Evolutionary conservation across 2,329 filamentous ascomycete genomes (phyloP), one percentile per base, ranked within the genome.

Genomic region (Elsinoe perseae): DNA sequence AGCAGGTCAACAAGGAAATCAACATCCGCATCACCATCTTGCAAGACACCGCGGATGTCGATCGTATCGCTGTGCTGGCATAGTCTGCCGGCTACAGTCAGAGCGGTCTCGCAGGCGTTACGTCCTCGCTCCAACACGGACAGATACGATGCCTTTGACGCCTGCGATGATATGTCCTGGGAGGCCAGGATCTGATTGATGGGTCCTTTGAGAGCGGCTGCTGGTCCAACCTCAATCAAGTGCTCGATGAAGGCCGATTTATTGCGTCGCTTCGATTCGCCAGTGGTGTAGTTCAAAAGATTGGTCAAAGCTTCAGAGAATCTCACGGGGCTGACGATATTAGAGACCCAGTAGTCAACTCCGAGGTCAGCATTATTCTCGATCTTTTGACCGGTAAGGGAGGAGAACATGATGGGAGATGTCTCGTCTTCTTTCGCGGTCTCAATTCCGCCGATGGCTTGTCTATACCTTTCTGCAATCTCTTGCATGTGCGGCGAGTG

Each of bases 141-240:
- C 36, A 53, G n/a, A 67, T 63, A 27, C 10, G 16, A 20, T 16
- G 38, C 16, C 18, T 12, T 16, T 20, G 38, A 42, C 18, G 14
- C 20, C 20, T 20, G 16, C 10, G 38, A 16, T 42, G n/a, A 42
- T 20, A 8, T 20, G 4, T 42, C 38, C 12, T 30, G 6, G 10
- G 38, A 42, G 16, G 38, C 38, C 2, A 73, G 62, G 1, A 65
- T 73, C 54, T 75, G 67, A 2, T 58, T 64, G 0, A 69, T 66
- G 0, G 76, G 74, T 0, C 68, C 68, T 59, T 72, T 73, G 5
- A 79, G 66, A 3, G 72, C 70, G 0, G 75, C 70, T 58, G 77
- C 75, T 1, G 75, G 73, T 0, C 76, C 75, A 5, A 77, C 61
- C 56, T 78, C 76, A 2, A 78, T 62, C n/a, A 63, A 69, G 8